These are phyloP conservation scores for Colletotrichum euphorbiae DNA, from an alignment of 2,329 filamentous ascomycete genomes.

Conservation along the genomic window DNA sequence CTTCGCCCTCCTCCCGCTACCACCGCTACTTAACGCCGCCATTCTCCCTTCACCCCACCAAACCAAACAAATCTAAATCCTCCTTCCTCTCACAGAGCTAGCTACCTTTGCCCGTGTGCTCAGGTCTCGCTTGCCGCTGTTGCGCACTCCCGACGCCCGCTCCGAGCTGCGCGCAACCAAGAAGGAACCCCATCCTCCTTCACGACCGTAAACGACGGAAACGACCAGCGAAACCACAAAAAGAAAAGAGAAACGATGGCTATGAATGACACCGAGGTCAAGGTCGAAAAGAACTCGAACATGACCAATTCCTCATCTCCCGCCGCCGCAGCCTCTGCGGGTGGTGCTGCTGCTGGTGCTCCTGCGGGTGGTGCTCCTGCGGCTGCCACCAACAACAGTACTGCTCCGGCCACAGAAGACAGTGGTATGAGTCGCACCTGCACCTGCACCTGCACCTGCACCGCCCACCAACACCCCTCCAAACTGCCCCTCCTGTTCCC, in stretches of 20 bases:
- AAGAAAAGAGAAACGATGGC: constrained; percentile 47
- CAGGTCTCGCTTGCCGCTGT: constrained; percentile 33
- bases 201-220: constrained; percentile 45
- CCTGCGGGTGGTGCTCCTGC: constrained; percentile 38
- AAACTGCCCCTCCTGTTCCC: constrained; percentile 48
- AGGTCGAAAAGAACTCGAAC: constrained; percentile 51
- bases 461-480: constrained; percentile 38
- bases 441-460: constrained; percentile 44
- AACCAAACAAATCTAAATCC: not conserved
- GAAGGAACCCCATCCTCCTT: constrained; percentile 43
- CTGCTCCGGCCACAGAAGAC: constrained; percentile 50
- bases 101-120: not conserved
- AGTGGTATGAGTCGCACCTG: constrained; percentile 52
- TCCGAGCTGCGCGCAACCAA: constrained; percentile 40
- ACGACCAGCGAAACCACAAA: constrained; percentile 50
- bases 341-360: constrained; percentile 43
- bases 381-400: constrained; percentile 44
- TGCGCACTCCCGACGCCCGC: constrained; percentile 22
- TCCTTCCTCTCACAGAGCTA: constrained; percentile 14
- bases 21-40: constrained; percentile 27
- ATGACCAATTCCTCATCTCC: constrained; percentile 52
- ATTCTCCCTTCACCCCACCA: constrained; percentile 25
- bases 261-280: constrained; percentile 53
- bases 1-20: constrained; percentile 1
- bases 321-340: constrained; percentile 45